Evolutionary conservation across 1,284 basidiomycete species (phyloP).

Genomic region (Sporisorium exsertum): DNA sequence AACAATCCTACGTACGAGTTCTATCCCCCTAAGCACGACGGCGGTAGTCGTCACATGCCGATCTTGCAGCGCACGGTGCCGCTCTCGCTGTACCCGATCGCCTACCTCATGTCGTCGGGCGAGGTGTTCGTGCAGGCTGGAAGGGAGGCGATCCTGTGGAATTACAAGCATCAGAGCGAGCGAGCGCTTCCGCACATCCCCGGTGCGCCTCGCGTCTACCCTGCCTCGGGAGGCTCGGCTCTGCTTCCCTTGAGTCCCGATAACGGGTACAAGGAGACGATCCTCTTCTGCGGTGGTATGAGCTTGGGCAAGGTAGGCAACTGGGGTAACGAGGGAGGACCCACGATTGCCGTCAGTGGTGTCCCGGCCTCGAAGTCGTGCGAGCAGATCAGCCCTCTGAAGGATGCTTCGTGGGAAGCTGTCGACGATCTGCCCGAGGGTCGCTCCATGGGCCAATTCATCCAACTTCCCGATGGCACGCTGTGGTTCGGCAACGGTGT

Average conservation of each 20-base stretch:
- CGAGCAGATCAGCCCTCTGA: conserved; percentile 58
- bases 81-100: conserved; percentile 60
- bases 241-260: conserved; percentile 57
- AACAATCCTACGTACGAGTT: conserved; percentile 64
- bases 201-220: conserved; percentile 55
- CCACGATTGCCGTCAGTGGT: conserved; percentile 42
- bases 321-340: conserved; percentile 62
- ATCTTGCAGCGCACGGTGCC: conserved; percentile 56
- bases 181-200: conserved; percentile 52
- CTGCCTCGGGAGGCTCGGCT: conserved; percentile 57
- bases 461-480: conserved; percentile 61
- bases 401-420: conserved; percentile 40
- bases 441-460: conserved; percentile 62
- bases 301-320: conserved; percentile 39
- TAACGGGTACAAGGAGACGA: conserved; percentile 57
- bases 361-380: conserved; percentile 55
- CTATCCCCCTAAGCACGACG: conserved; percentile 53
- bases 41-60: conserved; percentile 28
- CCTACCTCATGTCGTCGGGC: conserved; percentile 60
- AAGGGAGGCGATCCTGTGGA: conserved; percentile 56
- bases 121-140: conserved; percentile 58
- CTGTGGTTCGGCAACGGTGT: conserved; percentile 63
- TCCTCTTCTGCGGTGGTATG: conserved; percentile 65
- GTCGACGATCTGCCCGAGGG: conserved; percentile 50
- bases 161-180: conserved; percentile 48